Evolutionary conservation across 768 basidiomycete genomes (phyloP).

Genomic region (Pleurotus djamor): DNA sequence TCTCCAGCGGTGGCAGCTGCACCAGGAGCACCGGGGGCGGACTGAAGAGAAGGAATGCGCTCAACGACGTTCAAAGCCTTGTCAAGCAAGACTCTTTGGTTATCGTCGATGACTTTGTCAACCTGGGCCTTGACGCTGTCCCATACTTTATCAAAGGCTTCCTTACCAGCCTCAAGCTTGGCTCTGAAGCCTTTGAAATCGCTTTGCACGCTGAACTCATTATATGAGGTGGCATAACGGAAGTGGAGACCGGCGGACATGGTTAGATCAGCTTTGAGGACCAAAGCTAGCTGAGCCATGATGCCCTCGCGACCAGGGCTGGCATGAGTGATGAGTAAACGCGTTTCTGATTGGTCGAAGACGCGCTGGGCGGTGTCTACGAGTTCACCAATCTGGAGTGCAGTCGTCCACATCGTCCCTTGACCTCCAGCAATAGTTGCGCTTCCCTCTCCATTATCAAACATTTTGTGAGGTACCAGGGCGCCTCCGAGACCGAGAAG

Average conservation of each 20-base stretch:
- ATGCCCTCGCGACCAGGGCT: conserved; percentile 93
- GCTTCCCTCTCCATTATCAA: conserved; percentile 89
- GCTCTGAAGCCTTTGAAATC: conserved; percentile 86
- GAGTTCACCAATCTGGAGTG: conserved; percentile 95
- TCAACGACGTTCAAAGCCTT: conserved; percentile 87
- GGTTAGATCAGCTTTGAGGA: conserved; percentile 92
- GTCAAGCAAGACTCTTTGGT: conserved; percentile 84
- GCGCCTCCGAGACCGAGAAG: conserved; percentile 97
- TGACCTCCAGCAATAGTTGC: conserved; percentile 98
- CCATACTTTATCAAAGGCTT: conserved; percentile 90
- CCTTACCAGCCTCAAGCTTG: conserved; percentile 78
- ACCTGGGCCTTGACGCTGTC: conserved; percentile 91
- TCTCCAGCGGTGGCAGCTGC: conserved; percentile 62
- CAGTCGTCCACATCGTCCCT: conserved; percentile 99
- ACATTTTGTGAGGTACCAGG: conserved; percentile 91
- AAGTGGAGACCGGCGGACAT: conserved; percentile 96
- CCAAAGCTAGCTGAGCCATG: conserved; percentile 85
- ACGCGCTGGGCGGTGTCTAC: conserved; percentile 96
- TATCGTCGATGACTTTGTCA: conserved; percentile 86
- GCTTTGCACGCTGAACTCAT: conserved; percentile 91
- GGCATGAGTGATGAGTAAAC: conserved; percentile 89
- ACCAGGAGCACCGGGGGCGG: conserved; percentile 39
- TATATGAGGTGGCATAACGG: conserved; percentile 94
- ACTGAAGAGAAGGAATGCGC: conserved; percentile 62
- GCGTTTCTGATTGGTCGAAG: conserved; percentile 90